A percentile compares a stretch with the other conserved stretches of the same genome.
These are phyloP conservation scores for Fraxinus dipetala DNA, from an alignment of 305 asterid genomes.

Conservation along the genomic window DNA sequence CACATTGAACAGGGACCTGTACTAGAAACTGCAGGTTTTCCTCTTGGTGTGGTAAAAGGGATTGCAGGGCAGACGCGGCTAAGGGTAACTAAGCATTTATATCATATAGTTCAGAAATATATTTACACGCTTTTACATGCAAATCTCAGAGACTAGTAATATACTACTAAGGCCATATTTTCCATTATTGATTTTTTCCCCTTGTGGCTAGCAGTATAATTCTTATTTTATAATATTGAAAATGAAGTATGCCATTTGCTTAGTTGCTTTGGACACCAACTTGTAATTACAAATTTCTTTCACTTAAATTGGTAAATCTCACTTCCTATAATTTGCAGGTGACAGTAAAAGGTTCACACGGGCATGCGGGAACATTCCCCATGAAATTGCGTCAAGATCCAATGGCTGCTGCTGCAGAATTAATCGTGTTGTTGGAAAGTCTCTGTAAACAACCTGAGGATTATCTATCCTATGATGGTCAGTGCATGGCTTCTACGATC, in stretches of 20 bases:
- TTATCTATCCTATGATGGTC: slow-evolving; percentile 65
- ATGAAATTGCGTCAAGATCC: slow-evolving; percentile 95
- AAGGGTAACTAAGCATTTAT: slow-evolving; percentile 41
- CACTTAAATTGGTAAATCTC: neutral
- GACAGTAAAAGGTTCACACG: slow-evolving; percentile 90
- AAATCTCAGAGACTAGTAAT: neutral
- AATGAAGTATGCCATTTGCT: too few species aligned
- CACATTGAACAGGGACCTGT: slow-evolving; percentile 99
- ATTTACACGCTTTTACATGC: neutral
- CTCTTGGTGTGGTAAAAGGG: slow-evolving; percentile 85
- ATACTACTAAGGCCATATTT: neutral
- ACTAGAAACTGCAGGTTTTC: slow-evolving; percentile 81
- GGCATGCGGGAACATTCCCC: slow-evolving; percentile 97
- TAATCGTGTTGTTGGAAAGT: slow-evolving; percentile 73
- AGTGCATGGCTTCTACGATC: slow-evolving; percentile 55
- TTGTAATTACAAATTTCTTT: neutral
- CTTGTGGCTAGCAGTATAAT: neutral
- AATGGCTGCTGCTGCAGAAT: slow-evolving; percentile 87
- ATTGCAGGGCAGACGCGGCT: slow-evolving; percentile 94
- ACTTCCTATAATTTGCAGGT: slow-evolving; percentile 44
- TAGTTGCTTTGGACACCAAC: neutral
- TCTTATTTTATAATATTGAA: neutral
- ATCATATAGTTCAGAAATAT: neutral
- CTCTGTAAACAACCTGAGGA: slow-evolving; percentile 80
- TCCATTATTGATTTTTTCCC: neutral